Base-by-base conservation (phyloP, 2,329 filamentous ascomycete genomes). In the Monilinia laxa region DNA sequence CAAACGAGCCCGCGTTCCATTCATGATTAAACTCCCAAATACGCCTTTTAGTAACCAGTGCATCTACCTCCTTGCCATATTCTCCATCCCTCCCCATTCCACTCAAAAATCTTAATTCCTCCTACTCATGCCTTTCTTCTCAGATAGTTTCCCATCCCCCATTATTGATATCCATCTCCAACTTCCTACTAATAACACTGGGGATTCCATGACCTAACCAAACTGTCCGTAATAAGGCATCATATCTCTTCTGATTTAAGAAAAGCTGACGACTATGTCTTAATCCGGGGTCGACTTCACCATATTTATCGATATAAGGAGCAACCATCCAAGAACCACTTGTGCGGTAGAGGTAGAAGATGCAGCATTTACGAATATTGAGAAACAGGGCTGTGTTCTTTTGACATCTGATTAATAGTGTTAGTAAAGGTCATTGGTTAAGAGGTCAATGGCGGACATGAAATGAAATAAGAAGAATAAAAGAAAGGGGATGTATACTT, bases 81-180 rank as follows among this genome's bases (percentile, higher is more conserved):
- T n/a, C 11, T 25, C 4, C 23, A 28, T 52, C 9, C 12, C 4
- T 28, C 12, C 12, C 4, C 14, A 5, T 5, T 16, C 6, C 18
- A 35, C 45, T 2, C 31, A 35, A 35, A 9, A 20, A 49, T 49
- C n/a, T 14, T 20, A 51, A 14, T 16, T 25, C 10, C 16, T 23
- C 14, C 7, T 4, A 2, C 0, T 47, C n/a, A 18, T 1, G 4
- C 25, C 42, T 5, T 49, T 25, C 25, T 7, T 5, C 25, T 64
- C 28, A 77, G 65, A 87, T 83, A n/a, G 87, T 97, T 81, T 99
- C 95, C 95, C 95, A 99, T 0, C 95, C 95, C 0, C 95, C 95
- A 73, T 92, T 97, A 76, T 99, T 99, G 55, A 97, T 92, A 77
- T 99, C 95, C 18, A 92, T 90, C 81, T 99, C 95, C 71, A 99